Base-by-base conservation (phyloP, 176 grass and related monocot genomes). In the Phoenix roebelenii region DNA sequence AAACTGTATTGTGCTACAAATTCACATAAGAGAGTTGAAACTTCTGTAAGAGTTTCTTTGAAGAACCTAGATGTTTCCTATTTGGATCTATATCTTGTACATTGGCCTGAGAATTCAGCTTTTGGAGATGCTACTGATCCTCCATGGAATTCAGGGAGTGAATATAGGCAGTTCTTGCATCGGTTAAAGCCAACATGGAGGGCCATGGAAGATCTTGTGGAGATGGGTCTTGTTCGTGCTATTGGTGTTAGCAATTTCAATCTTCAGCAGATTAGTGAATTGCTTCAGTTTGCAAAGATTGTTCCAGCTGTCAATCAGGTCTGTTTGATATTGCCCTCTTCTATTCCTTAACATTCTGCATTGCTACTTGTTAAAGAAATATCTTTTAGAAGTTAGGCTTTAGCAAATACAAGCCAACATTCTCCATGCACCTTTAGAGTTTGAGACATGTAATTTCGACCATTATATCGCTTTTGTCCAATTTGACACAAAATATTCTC, bases 211-310 rank as follows among this genome's bases (percentile, higher is more conserved):
- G 50, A 55, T 61, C 69, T 80, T 53, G 24, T 80, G 18, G 25
- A 7, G 23, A 74, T 56, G 0, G 64, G 77, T 19, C 70, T 80
- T 25, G 71, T 80, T 50, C 71, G 29, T 22, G 71, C 77, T 10
- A 80, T 80, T 7, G 77, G 77, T 7, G 64, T 80, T 29, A 80
- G 77, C 71, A 80, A 80, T 58, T 80, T 80, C 58, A 74, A 80
- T 25, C 53, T 74, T 50, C 71, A 74, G 15, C 77, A 80, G 58
- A 80, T 80, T 16, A 63, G 22, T 19, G 77, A 80, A 62, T 30
- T 80, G 35, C 71, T 80, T 7, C 71, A 58, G 49, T 80, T 80
- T 57, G 77, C 77, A 5, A 74, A 74, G 64, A 62, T 74, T 58
- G 51, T 74, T 48, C 77, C 77, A 39, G 77, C 77, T 52, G 71